A percentile compares a stretch with the other conserved stretches of the same genome.
Evolutionary conservation across 495 filamentous ascomycete species (phyloP).

Genomic region (Lophiotrema nucula): DNA sequence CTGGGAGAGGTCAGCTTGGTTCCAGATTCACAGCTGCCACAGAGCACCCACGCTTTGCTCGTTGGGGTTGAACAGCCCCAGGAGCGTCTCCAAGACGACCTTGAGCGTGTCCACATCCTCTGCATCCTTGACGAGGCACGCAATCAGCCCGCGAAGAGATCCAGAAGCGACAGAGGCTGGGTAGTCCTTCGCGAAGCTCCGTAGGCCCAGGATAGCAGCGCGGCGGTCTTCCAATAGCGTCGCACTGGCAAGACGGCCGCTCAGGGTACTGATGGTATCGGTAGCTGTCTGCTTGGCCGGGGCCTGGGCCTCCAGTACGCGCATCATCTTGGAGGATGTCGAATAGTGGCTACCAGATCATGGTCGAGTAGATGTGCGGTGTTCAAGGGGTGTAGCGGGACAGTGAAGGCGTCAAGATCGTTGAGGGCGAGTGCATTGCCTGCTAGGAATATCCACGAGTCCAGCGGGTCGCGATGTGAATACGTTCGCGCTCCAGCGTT

Average conservation of each 20-base stretch:
- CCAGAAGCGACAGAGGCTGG: conserved; percentile 96
- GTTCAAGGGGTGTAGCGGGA: neutral
- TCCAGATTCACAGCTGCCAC: conserved; percentile 41
- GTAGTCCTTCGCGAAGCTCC: conserved; percentile 94
- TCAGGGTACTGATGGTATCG: conserved; percentile 87
- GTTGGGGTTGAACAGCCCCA: conserved; percentile 85
- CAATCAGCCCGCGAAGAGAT: conserved; percentile 80
- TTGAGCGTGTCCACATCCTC: conserved; percentile 97
- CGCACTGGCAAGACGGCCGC: conserved; percentile 78
- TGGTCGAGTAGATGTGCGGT: conserved; percentile 12
- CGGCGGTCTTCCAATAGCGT: conserved; percentile 92
- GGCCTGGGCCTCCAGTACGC: conserved; percentile 78
- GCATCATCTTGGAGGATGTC: conserved; percentile 63
- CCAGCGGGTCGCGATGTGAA: too few relatives aligned
- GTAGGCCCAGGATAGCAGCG: conserved; percentile 84
- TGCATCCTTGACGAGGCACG: conserved; percentile 76
- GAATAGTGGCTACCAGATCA: conserved; percentile 16
- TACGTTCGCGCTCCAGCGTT: too few relatives aligned
- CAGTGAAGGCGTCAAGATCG: neutral
- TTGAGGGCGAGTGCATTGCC: neutral
- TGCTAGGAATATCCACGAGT: too few relatives aligned
- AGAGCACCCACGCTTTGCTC: conserved; percentile 59
- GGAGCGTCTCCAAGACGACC: conserved; percentile 86
- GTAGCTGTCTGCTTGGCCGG: conserved; percentile 94
- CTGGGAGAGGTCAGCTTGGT: conserved; percentile 48